Conservation (phyloP, 2,329 filamentous ascomycete genomes). For the Paracorniculantispora psalliotae region DNA sequence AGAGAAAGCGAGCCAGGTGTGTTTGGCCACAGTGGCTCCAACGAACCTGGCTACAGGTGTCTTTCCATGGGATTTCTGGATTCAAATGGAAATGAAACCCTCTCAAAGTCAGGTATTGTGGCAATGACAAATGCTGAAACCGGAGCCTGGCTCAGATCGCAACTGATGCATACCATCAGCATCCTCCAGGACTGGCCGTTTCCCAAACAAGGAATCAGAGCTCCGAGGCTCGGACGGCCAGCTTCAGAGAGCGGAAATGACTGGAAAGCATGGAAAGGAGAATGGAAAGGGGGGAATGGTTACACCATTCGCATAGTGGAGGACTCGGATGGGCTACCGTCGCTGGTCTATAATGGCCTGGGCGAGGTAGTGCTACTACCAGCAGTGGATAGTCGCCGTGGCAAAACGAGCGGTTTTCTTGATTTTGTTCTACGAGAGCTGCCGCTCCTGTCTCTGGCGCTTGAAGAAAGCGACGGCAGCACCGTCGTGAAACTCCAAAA, state of each 20-base stretch:
- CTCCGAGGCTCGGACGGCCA: background rate
- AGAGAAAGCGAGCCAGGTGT: background rate
- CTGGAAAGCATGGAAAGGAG: conserved; percentile 9
- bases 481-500: background rate
- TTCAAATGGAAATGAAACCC: background rate
- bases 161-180: conserved; percentile 11
- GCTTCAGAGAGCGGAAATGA: background rate
- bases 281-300: background rate
- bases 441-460: background rate
- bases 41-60: conserved; percentile 19
- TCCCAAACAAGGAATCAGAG: background rate
- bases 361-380: background rate
- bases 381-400: background rate
- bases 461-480: background rate
- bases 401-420: background rate
- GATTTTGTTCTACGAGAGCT: background rate
- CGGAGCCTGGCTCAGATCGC: conserved; percentile 3
- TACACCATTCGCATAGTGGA: background rate
- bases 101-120: conserved; percentile 17
- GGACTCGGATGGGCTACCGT: background rate
- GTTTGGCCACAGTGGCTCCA: conserved; percentile 19
- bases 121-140: conserved; percentile 20
- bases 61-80: conserved; percentile 16
- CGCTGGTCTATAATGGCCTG: background rate
- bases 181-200: conserved; percentile 13